phyloP scores from a whole-genome alignment of 345 rosid genomes.

The Salix dunnii region DNA sequence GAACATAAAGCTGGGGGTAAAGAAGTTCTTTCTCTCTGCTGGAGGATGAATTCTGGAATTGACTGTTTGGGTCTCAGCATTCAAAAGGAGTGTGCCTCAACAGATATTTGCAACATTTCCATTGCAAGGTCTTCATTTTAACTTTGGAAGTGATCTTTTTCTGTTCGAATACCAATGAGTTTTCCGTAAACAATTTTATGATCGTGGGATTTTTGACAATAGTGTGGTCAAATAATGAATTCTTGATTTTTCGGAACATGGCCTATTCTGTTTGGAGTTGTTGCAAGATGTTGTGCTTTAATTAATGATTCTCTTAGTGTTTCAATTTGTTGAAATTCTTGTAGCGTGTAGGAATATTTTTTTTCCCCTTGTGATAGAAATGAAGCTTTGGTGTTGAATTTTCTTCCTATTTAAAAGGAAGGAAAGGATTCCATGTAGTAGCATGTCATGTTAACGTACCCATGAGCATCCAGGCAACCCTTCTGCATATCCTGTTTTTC shows the following conservation, averaged over 20 bases:
- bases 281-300: background rate
- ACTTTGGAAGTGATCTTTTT: background rate
- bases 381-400: background rate
- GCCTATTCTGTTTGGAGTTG: background rate
- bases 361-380: background rate
- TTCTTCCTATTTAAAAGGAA: background rate
- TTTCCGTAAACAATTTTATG: conserved; percentile 3
- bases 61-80: background rate
- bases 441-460: background rate
- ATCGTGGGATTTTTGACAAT: background rate
- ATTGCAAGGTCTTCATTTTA: background rate
- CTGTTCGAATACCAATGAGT: background rate
- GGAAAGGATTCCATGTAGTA: background rate
- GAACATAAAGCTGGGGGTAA: background rate
- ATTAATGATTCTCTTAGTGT: background rate
- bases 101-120: background rate
- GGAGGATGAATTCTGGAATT: background rate
- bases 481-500: too few species aligned
- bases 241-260: background rate
- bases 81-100: background rate
- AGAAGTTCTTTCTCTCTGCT: background rate
- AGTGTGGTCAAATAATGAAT: background rate
- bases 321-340: background rate
- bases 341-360: background rate
- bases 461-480: background rate